Evolutionary conservation across 495 filamentous ascomycete species (phyloP).

Genomic region (Thermothielavioides terrestris): DNA sequence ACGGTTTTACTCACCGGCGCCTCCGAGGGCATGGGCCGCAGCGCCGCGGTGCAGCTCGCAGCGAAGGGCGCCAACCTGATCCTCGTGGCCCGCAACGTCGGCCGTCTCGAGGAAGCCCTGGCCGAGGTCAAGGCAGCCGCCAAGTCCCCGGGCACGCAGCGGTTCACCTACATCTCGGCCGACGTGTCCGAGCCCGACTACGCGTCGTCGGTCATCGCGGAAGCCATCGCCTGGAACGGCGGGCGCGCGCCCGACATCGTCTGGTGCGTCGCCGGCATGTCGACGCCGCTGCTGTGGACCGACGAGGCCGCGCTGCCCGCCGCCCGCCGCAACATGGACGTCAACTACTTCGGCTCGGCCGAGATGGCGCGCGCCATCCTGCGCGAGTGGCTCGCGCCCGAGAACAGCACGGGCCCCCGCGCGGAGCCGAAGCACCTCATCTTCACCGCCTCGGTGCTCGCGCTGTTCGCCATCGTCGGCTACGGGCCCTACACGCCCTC

Average conservation of each 20-base stretch:
- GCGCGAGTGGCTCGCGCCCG: conserved; percentile 49
- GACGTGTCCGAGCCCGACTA: conserved; percentile 67
- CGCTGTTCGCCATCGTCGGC: conserved; percentile 70
- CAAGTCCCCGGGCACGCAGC: conserved; percentile 52
- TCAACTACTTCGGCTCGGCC: conserved; percentile 83
- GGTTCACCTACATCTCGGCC: conserved; percentile 75
- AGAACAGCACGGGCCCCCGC: conserved; percentile 22
- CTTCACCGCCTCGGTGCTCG: conserved; percentile 72
- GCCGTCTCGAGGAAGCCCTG: conserved; percentile 67
- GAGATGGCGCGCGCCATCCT: conserved; percentile 72
- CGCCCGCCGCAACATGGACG: conserved; percentile 73
- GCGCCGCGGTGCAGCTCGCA: conserved; percentile 62
- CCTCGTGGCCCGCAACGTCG: conserved; percentile 67
- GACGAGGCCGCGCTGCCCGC: conserved; percentile 56
- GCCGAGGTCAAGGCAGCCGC: conserved; percentile 56
- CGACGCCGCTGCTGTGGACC: conserved; percentile 65
- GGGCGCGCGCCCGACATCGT: conserved; percentile 69
- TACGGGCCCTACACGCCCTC: conserved; percentile 78
- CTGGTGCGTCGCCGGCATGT: conserved; percentile 82
- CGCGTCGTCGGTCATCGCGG: conserved; percentile 55
- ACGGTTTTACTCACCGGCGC: conserved; percentile 84
- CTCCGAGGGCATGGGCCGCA: conserved; percentile 85
- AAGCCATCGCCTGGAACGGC: conserved; percentile 78
- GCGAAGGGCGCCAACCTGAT: conserved; percentile 79
- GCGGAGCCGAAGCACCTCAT: conserved; percentile 64